phyloP scores from a whole-genome alignment of 495 filamentous ascomycete species.

The Penicillium steckii region DNA sequence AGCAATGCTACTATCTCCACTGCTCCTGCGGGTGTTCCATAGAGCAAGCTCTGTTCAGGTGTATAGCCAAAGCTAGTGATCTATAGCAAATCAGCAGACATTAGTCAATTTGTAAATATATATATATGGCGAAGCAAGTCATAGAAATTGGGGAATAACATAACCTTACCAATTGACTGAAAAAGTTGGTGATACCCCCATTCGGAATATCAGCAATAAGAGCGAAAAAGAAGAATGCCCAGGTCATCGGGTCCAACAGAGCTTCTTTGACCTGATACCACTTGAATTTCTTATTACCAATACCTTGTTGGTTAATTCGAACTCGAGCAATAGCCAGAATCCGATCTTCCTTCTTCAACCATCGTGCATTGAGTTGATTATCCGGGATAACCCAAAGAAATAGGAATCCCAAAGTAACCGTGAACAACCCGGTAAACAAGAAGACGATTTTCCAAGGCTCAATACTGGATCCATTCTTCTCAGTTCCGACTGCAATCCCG shows the following conservation, averaged over 20 bases:
- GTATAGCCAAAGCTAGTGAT: constrained; percentile 44
- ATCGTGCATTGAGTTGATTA: constrained; percentile 62
- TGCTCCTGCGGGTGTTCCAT: constrained; percentile 60
- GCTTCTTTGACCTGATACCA: constrained; percentile 56
- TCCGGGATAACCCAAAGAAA: constrained; percentile 63
- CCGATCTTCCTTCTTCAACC: constrained; percentile 40
- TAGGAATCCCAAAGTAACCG: constrained; percentile 48
- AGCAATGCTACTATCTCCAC: constrained; percentile 62
- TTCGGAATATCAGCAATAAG: constrained; percentile 59
- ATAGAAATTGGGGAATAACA: background rate
- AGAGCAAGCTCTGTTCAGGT: constrained; percentile 56
- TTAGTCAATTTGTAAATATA: too few relatives aligned
- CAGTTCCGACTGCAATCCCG: constrained; percentile 56
- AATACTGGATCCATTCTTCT: constrained; percentile 46
- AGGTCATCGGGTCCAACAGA: constrained; percentile 55
- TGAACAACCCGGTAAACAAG: constrained; percentile 59
- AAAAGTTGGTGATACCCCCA: constrained; percentile 63
- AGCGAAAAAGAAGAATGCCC: constrained; percentile 59
- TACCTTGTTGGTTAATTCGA: constrained; percentile 59
- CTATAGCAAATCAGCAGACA: background rate
- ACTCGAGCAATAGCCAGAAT: constrained; percentile 57
- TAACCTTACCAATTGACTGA: background rate
- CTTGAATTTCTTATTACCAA: constrained; percentile 64
- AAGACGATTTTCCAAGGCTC: constrained; percentile 64
- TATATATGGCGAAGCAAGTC: background rate